A percentile compares a stretch with the other conserved stretches of the same genome.
phyloP scores from a whole-genome alignment of 2,329 filamentous ascomycete genomes.

The Lecanicillium sp. region DNA sequence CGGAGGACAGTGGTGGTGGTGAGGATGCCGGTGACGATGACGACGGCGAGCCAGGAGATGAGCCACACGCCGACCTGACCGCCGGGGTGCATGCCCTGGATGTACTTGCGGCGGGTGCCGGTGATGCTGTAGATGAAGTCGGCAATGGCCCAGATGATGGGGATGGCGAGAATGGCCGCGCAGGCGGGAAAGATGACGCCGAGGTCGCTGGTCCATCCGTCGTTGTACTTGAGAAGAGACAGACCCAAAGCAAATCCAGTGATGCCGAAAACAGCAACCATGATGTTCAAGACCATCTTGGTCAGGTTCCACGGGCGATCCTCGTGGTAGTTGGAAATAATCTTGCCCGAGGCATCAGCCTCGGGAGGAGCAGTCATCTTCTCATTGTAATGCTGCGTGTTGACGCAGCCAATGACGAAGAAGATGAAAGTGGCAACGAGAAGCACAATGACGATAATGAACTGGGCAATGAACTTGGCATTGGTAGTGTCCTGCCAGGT shows the following conservation, averaged over 20 bases:
- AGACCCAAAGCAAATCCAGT: slow-evolving; percentile 24
- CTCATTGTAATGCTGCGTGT: slow-evolving; percentile 3
- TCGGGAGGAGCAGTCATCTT: not conserved
- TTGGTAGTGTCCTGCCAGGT: not conserved
- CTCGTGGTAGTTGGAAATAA: slow-evolving; percentile 1
- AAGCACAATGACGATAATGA: slow-evolving; percentile 1
- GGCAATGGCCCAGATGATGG: slow-evolving; percentile 32
- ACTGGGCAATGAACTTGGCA: not conserved
- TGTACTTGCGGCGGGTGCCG: slow-evolving; percentile 26
- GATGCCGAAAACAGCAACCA: slow-evolving; percentile 23
- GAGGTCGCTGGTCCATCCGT: not conserved
- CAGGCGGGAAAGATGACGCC: slow-evolving; percentile 4
- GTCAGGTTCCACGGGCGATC: slow-evolving; percentile 21
- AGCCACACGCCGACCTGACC: slow-evolving; percentile 38
- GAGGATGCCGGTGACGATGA: slow-evolving; percentile 21
- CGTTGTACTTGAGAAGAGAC: slow-evolving; percentile 15
- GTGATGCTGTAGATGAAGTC: slow-evolving; percentile 30
- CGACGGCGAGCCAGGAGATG: slow-evolving; percentile 33
- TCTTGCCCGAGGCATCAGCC: not conserved
- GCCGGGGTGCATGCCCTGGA: slow-evolving; percentile 36
- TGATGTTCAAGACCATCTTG: slow-evolving; percentile 26
- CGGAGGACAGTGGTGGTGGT: slow-evolving; percentile 11
- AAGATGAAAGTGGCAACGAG: not conserved
- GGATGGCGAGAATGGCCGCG: slow-evolving; percentile 15
- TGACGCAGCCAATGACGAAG: slow-evolving; percentile 1